Evolutionary conservation across 1,284 basidiomycete genomes (phyloP).

Genomic region (Cerioporus squamosus): DNA sequence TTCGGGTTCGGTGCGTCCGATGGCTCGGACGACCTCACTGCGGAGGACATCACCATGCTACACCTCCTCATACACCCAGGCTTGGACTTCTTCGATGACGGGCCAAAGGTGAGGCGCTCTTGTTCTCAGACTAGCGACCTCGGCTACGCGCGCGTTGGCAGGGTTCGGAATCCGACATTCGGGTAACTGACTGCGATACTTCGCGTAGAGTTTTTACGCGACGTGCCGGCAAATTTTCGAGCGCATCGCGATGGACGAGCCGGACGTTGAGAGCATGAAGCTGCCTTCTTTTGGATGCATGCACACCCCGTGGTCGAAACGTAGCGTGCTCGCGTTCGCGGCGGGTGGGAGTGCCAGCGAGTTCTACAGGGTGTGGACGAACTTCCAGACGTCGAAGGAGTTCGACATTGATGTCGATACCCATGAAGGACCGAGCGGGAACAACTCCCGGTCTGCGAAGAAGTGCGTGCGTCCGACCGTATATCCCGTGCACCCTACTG

Average conservation of each 20-base stretch:
- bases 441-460: neutral
- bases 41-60: constrained; percentile 83
- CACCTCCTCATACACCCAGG: constrained; percentile 1
- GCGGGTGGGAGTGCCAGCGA: constrained; percentile 48
- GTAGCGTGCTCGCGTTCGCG: neutral
- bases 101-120: neutral
- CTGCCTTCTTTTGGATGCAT: constrained; percentile 83
- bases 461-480: neutral
- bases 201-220: constrained; percentile 78
- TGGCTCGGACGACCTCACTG: constrained; percentile 77
- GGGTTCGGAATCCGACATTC: neutral
- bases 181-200: neutral
- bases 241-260: constrained; percentile 79
- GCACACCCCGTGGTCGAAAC: constrained; percentile 62
- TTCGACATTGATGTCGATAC: constrained; percentile 43
- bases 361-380: constrained; percentile 86
- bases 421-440: neutral
- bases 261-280: constrained; percentile 38
- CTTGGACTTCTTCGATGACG: constrained; percentile 8
- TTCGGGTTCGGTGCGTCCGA: constrained; percentile 19
- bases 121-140: constrained; percentile 9
- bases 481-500: too few relatives aligned
- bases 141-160: neutral
- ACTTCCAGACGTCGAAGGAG: constrained; percentile 82
- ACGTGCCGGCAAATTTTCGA: constrained; percentile 85